Evolutionary conservation across 345 rosid species (phyloP).

Genomic region (Populus deltoides): DNA sequence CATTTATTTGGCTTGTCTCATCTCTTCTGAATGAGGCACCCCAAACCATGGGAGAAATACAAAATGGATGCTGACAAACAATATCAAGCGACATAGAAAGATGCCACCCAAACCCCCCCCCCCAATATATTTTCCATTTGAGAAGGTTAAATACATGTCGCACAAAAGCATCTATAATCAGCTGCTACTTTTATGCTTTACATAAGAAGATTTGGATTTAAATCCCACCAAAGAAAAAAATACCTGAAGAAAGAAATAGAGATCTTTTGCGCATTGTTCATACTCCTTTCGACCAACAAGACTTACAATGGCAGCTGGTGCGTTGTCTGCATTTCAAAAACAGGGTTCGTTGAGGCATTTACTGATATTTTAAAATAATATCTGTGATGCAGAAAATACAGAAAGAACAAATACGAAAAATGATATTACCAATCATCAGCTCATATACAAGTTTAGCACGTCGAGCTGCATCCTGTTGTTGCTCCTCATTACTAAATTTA

Average conservation of each 20-base stretch:
- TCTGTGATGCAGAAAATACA: conserved; percentile 3
- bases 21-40: not conserved
- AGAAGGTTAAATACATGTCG: not conserved
- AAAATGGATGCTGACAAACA: not conserved
- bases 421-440: conserved; percentile 75
- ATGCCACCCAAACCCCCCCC: not conserved
- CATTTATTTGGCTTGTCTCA: not conserved
- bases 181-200: not conserved
- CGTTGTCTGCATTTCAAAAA: conserved; percentile 55
- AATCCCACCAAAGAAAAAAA: not conserved
- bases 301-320: conserved; percentile 74
- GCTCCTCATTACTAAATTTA: conserved; percentile 51
- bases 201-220: not conserved
- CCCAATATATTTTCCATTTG: not conserved
- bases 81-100: not conserved
- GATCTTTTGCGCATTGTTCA: conserved; percentile 83
- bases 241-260: conserved; percentile 96
- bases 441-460: conserved; percentile 87
- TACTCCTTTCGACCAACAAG: conserved; percentile 94
- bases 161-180: not conserved
- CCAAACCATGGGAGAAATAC: not conserved
- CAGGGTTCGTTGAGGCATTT: not conserved
- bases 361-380: not conserved
- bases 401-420: not conserved
- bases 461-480: conserved; percentile 64